Base-by-base conservation (phyloP, 2,329 filamentous ascomycete species). In the Dactylellina leptospora region DNA sequence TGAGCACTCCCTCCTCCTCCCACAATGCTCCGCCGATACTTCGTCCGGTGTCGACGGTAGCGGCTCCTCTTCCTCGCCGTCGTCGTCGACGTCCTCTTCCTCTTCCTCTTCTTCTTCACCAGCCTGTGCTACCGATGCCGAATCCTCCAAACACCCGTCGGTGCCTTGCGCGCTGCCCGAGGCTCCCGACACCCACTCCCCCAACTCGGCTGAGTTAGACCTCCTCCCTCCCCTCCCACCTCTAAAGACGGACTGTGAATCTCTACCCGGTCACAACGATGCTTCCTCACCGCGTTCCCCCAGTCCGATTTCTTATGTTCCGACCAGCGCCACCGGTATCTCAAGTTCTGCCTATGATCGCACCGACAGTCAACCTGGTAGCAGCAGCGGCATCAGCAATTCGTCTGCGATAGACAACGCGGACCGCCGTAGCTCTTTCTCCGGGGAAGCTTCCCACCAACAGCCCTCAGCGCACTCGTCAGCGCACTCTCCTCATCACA, bases 21-120 rank as follows among this genome's bases (percentile, higher is more conserved):
- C 53, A 48, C 68, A 64, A 72, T 72, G 68, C 68, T 72, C 68
- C 68, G 68, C 59, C 68, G 68, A 64, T 64, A 25, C 68, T 60
- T 64, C 40, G 45, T 51, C 45, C 53, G 40, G 68, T 72, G 54
- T 72, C 68, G 68, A 72, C 68, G 68, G 68, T 64, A 72, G 68
- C 68, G 51, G 22, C 3, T 22, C 53, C 23, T n/a, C 42, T 42
- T 16, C 4, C 53, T 44, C 53, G 22, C 45, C 51, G 13, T 58
- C 53, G n/a, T 33, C 30, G 30, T 13, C 30, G 30, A 33, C 40
- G 4, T 45, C 40, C n/a, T 40, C 36, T 16, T 40, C 36, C 3
- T 40, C 33, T n/a, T 38, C 33, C 33, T 38, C 33, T 38, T n/a
- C n/a, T 6, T 40, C 6, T 40, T 40, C 18, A 16, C 36, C 36